Base-by-base conservation (phyloP, 2,329 filamentous ascomycete species). In the Podosphaera fusca region DNA sequence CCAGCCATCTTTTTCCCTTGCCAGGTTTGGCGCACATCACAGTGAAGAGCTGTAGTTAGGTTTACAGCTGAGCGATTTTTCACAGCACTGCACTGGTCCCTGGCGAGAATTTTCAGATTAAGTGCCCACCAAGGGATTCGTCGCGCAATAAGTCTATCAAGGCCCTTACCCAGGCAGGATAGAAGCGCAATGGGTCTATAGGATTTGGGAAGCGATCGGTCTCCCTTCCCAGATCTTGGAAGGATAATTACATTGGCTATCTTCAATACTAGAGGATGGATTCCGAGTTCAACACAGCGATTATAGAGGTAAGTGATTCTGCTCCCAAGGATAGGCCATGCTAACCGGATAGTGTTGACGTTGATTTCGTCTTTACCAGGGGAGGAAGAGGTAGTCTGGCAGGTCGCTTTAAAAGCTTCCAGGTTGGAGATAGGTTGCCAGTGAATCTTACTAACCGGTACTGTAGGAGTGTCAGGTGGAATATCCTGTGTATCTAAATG, bases 161-260 rank as follows among this genome's bases (percentile, higher is more conserved):
- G 21, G 21, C 21, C 21, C 21, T 21, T 21, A 21, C 21, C 21
- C 21, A 21, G 21, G 21, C 21, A 21, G 21, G 21, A 21, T 1
- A 21, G 21, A 21, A 21, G 21, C 21, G 21, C 21, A 21, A 21
- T 21, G 21, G 21, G 21, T 21, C 21, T 21, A 21, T 21, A 21
- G 21, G 21, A 21, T 29, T 54, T 54, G 6, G 51, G 34, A 31
- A 8, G 30, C 1, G 51, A 36, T 31, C 35, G 10, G 33, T 54
- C 35, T 54, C 51, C 29, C 29, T 54, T 54, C 29, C 34, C 33
- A 21, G 34, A 10, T 10, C 29, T 54, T 21, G 2, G 51, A 30
- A 54, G 51, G 35, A 40, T 54, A 54, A 54, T 54, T 54, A 54
- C n/a, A 35, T 40, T 54, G 30, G 34, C 51, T 38, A 10, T 54